Base-by-base conservation (phyloP, 192 early-diverging fungal species). In the Coemansia sp. region DNA sequence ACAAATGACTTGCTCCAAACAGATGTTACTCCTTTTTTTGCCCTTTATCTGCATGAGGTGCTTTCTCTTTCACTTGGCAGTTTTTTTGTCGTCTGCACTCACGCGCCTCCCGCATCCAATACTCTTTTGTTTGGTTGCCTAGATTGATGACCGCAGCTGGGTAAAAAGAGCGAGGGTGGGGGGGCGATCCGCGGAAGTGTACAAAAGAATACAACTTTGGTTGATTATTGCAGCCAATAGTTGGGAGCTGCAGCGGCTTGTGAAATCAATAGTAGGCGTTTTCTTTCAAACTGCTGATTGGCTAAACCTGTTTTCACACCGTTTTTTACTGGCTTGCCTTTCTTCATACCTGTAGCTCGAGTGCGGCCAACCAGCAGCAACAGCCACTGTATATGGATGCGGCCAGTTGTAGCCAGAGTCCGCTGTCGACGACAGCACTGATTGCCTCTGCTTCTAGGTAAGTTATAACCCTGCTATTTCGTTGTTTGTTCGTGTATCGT, bases 311-410 rank as follows among this genome's bases (percentile, higher is more conserved):
- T 58, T 33, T 32, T 32, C 47, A n/a, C 19, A 6, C 19, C n/a
- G 1, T 26, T 26, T 9, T n/a, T 49, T 49, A 49, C 47, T 49
- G 47, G 47, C 47, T 17, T 21, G 47, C n/a, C 55, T 35, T 35
- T 57, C 52, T 55, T 67, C 53, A 67, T 68, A 43, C 52, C 40
- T 28, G 39, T 46, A 23, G 49, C 32, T 26, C 50, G 6, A 44
- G 64, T 14, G 64, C 52, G 16, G 32, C 55, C 55, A 58, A 58
- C 55, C 47, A 55, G 52, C 55, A 58, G 55, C 55, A 35, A 5
- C 55, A 58, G 16, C 23, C 52, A 16, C 16, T 55, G 23, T 55
- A 55, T 30, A 13, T 32, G 52, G 28, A 32, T 16, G 28, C 52
- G 13, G 28, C 52, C 11, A 32, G 26, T 14, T 10, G 52, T 32